Conservation (phyloP, 768 basidiomycete species). For the Naganishia friedmannii region DNA sequence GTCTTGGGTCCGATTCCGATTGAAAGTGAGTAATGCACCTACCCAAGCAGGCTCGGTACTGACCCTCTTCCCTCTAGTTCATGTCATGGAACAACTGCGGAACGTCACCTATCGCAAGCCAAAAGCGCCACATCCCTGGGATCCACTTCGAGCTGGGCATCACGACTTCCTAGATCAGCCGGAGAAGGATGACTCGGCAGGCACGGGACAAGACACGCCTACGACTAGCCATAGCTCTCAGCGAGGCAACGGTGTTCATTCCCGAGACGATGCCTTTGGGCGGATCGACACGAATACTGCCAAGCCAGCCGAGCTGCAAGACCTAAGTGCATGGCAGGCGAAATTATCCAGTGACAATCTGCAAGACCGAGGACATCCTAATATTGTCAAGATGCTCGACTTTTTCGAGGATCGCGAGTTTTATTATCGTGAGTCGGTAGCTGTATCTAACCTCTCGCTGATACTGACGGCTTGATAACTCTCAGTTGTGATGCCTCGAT, state of each 20-base stretch:
- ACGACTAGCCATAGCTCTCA: not conserved
- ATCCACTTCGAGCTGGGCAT: conserved; percentile 55
- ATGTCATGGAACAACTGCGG: conserved; percentile 53
- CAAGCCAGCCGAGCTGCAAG: not conserved
- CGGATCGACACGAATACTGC: not conserved
- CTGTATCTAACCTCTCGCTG: not conserved
- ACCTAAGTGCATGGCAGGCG: conserved; percentile 40
- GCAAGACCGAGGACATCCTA: conserved; percentile 72
- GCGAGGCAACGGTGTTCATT: not conserved
- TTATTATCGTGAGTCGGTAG: conserved; percentile 65
- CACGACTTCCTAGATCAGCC: conserved; percentile 14
- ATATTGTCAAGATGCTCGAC: conserved; percentile 88
- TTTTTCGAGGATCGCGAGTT: conserved; percentile 96
- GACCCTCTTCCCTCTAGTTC: conserved; percentile 35
- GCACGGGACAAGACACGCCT: conserved; percentile 19
- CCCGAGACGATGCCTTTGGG: not conserved
- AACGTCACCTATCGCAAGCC: conserved; percentile 59
- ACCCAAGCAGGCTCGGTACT: conserved; percentile 23
- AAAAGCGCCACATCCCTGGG: conserved; percentile 74
- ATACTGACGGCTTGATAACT: not conserved
- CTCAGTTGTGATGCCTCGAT: conserved; percentile 66
- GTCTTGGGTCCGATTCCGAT: conserved; percentile 94
- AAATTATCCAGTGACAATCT: conserved; percentile 18
- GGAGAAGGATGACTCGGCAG: not conserved
- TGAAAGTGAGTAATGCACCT: conserved; percentile 62